These are phyloP conservation scores for Metarhizium brunneum DNA, from an alignment of 2,329 filamentous ascomycete species.

Conservation along the genomic window DNA sequence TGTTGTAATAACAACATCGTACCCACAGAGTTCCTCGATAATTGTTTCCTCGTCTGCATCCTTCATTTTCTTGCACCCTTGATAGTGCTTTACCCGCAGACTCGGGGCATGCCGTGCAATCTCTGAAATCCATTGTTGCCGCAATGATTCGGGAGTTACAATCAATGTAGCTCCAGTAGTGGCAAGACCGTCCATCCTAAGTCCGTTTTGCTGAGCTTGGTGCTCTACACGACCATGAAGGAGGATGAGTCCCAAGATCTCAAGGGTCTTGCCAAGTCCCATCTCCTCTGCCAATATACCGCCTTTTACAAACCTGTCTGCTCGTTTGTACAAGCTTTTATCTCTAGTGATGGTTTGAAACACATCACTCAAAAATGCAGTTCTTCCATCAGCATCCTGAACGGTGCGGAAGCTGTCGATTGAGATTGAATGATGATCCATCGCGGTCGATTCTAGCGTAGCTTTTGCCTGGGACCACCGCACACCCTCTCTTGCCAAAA, in stretches of 20 bases:
- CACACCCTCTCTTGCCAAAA: slow-evolving; percentile 57
- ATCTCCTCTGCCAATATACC: slow-evolving; percentile 74
- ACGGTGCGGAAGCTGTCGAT: slow-evolving; percentile 22
- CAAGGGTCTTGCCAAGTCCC: slow-evolving; percentile 74
- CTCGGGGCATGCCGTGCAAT: slow-evolving; percentile 47
- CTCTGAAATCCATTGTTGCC: slow-evolving; percentile 54
- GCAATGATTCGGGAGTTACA: slow-evolving; percentile 46
- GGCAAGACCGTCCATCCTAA: slow-evolving; percentile 33
- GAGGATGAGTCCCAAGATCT: slow-evolving; percentile 62
- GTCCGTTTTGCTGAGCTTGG: slow-evolving; percentile 9
- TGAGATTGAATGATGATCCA: not conserved
- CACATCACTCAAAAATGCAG: slow-evolving; percentile 51
- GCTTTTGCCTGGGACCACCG: slow-evolving; percentile 26
- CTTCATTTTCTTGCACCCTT: slow-evolving; percentile 33
- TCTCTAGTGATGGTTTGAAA: slow-evolving; percentile 50
- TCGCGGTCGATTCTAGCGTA: slow-evolving; percentile 11
- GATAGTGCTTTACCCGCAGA: slow-evolving; percentile 47
- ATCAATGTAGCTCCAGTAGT: slow-evolving; percentile 51
- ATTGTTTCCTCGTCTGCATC: slow-evolving; percentile 28
- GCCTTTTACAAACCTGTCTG: slow-evolving; percentile 36
- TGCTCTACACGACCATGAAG: slow-evolving; percentile 35
- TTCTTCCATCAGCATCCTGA: slow-evolving; percentile 22
- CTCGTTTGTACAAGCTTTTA: slow-evolving; percentile 30
- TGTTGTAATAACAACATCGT: slow-evolving; percentile 55
- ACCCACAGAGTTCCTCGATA: slow-evolving; percentile 34